A percentile compares a stretch with the other conserved stretches of the same genome.
Conservation (phyloP, 306 rosid genomes). For the Acacia confusa region DNA sequence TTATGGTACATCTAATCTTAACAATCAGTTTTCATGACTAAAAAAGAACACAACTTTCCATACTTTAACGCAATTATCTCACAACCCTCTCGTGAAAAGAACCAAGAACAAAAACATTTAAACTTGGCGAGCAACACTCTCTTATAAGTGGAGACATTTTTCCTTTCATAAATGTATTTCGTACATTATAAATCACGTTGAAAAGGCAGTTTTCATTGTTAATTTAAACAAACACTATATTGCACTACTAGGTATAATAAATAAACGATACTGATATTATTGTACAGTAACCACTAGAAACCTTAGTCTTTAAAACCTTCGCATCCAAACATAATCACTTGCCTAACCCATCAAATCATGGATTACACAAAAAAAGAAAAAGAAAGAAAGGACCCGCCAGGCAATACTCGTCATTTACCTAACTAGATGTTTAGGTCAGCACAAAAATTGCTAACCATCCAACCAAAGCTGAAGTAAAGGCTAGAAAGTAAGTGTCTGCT, state of each 20-base stretch:
- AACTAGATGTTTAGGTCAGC: constrained; percentile 53
- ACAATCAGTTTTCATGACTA: neutral
- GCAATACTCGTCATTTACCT: constrained; percentile 38
- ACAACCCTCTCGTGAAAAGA: neutral
- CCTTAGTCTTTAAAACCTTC: constrained; percentile 7
- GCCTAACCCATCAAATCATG: constrained; percentile 42
- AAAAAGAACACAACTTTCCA: neutral
- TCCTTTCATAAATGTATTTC: too few relatives aligned
- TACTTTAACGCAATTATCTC: neutral
- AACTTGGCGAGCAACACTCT: constrained; percentile 8
- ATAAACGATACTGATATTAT: constrained; percentile 22
- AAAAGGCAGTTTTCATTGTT: too few relatives aligned
- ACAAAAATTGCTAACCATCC: constrained; percentile 37
- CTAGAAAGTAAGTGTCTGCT: constrained; percentile 39
- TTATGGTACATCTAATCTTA: neutral
- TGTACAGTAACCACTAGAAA: neutral
- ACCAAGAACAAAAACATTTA: neutral
- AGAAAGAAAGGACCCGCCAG: constrained; percentile 1
- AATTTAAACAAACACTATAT: neutral
- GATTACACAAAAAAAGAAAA: neutral
- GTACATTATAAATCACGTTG: too few relatives aligned
- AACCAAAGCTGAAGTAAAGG: constrained; percentile 37
- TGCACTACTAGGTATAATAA: constrained; percentile 35
- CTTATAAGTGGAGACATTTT: too few relatives aligned
- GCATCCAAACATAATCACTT: constrained; percentile 5